These are phyloP conservation scores for Eimeria acervulina DNA, from an alignment of 169 alveolate genomes.

Conservation along the genomic window DNA sequence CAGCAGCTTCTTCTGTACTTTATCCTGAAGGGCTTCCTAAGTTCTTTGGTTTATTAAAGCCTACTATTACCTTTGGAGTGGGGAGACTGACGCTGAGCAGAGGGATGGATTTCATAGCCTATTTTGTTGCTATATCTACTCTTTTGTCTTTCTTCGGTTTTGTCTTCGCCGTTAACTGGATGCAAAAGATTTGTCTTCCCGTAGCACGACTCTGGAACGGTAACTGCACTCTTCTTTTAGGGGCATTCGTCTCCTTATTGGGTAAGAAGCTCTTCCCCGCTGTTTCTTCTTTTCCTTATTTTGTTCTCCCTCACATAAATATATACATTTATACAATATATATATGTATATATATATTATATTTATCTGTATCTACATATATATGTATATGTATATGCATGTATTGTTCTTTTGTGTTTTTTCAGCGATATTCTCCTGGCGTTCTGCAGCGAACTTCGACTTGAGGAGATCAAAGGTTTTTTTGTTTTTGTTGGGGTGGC, in stretches of 20 bases:
- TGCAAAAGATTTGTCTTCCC: slow-evolving; percentile 36
- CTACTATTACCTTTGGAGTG: slow-evolving; percentile 16
- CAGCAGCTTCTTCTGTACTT: neutral
- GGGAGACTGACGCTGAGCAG: neutral
- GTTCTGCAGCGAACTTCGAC: too few relatives aligned
- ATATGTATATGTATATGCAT: too few relatives aligned
- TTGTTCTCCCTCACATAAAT: too few relatives aligned
- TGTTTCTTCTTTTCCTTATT: too few relatives aligned
- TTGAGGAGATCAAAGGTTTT: too few relatives aligned
- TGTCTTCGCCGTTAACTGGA: slow-evolving; percentile 11
- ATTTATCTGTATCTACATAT: too few relatives aligned
- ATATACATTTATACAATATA: too few relatives aligned
- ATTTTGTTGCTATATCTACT: slow-evolving; percentile 25
- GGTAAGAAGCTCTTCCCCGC: neutral
- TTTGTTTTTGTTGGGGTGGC: too few relatives aligned
- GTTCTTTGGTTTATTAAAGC: slow-evolving; percentile 5
- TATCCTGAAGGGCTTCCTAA: slow-evolving; percentile 43
- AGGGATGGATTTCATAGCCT: slow-evolving; percentile 38
- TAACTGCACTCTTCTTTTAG: slow-evolving; percentile 1
- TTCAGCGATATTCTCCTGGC: too few relatives aligned
- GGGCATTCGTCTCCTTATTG: neutral
- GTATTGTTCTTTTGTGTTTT: too few relatives aligned
- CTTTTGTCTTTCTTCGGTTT: neutral
- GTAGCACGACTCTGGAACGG: neutral
- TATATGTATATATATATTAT: too few relatives aligned